phyloP scores from a whole-genome alignment of 169 alveolate genomes.

The Plasmodium vivax region DNA sequence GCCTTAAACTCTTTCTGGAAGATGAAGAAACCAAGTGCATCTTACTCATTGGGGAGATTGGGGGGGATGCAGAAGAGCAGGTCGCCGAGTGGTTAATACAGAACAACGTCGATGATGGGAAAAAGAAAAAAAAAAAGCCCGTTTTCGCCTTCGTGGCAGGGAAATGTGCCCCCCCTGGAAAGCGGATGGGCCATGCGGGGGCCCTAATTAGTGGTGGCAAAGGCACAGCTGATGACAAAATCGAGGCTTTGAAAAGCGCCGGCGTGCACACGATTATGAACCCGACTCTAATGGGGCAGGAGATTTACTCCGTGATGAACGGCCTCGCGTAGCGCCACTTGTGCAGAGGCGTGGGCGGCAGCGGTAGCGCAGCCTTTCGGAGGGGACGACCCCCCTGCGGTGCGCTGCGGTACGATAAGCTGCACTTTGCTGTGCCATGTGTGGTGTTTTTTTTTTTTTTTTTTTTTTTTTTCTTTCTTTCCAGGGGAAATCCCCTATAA shows the following conservation, averaged over 20 bases:
- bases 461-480: neutral
- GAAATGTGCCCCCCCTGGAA: conserved; percentile 98
- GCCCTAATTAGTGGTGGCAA: conserved; percentile 97
- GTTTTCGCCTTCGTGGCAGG: conserved; percentile 98
- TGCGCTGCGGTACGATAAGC: neutral
- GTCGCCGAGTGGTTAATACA: conserved; percentile 95
- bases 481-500: neutral
- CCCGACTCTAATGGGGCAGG: conserved; percentile 92
- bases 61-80: conserved; percentile 98
- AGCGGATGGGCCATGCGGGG: conserved; percentile 99
- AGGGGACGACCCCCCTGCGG: neutral
- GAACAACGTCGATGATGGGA: conserved; percentile 47
- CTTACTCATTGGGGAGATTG: conserved; percentile 98
- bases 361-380: neutral
- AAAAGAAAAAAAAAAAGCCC: conserved; percentile 87
- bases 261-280: conserved; percentile 92
- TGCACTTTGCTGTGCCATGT: neutral
- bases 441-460: no score
- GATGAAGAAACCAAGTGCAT: conserved; percentile 96
- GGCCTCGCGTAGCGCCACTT: neutral
- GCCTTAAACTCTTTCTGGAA: conserved; percentile 92
- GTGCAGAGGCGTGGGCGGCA: neutral
- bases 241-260: conserved; percentile 90
- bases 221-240: conserved; percentile 96
- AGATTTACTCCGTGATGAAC: conserved; percentile 87